Evolutionary conservation across 1,284 basidiomycete genomes (phyloP), one percentile per base, ranked within the genome.

Genomic region (Agroathelia rolfsii): DNA sequence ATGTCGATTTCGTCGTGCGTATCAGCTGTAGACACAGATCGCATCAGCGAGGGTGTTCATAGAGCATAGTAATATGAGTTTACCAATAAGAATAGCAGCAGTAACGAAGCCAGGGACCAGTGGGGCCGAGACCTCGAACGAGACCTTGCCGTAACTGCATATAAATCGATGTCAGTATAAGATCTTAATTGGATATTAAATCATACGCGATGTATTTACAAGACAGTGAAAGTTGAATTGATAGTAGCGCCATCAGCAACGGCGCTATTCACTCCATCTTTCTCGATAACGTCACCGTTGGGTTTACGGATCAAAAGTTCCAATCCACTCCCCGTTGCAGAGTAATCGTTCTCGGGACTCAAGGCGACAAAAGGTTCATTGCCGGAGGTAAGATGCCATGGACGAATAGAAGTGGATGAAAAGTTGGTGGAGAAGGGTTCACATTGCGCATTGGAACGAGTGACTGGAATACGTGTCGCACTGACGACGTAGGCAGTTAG

Each of bases 1-100:
- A 66, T 46, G 41, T 68, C 66, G 20, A 67, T 62, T 35, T 69
- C 64, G 42, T 67, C 64, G 18, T 41, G 40, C n/a, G n/a, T n/a
- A n/a, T 15, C n/a, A 7, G 25, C 6, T 7, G n/a, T 27, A 27
- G 51, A 49, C 40, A 40, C 43, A 14, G 43, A 40, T 7, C 41
- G 38, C 14, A 45, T 39, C 27, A 52, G 24, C 3, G 47, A 41
- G 22, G 39, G 41, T 6, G n/a, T n/a, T n/a, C n/a, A n/a, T n/a
- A n/a, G n/a, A n/a, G n/a, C n/a, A n/a, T n/a, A n/a, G n/a, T n/a
- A n/a, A n/a, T n/a, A n/a, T n/a, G n/a, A n/a, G n/a, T n/a, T 19
- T 36, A 58, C 61, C 54, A 15, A 64, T 56, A 9, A 64, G 37
- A 29, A 66, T 63, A 6, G 49, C 56, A 2, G 64, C 64, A 3